Base-by-base conservation (phyloP, 148 eudicot genomes). In the Gaultheria prostrata region DNA sequence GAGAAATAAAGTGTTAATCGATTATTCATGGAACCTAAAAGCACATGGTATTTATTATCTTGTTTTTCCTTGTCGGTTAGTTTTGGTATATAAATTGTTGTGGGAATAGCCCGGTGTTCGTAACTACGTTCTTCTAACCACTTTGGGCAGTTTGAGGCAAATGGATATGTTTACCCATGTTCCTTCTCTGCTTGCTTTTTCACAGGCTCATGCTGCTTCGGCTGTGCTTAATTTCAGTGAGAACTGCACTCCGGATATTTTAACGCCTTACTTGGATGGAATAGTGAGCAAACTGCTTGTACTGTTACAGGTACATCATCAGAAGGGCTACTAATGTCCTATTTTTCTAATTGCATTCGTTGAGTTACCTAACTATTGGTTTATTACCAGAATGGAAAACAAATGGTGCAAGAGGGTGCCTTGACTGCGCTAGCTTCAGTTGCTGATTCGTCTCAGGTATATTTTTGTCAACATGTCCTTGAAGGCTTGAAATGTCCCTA, bases 391-490 rank as follows among this genome's bases (percentile, higher is more conserved):
- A 92, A 95, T 82, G 94, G 95, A 72, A 95, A 95, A 89, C 98
- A 95, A 91, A 91, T 95, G 95, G 98, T 95, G 79, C 98, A 93
- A 91, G 98, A 95, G 85, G 98, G 98, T 85, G 94, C 98, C 82
- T 89, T 95, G 87, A 95, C 98, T 87, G 98, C 98, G 73, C 90
- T 95, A 86, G 98, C 98, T 78, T 95, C 98, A 59, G 98, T 95
- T 82, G 98, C 98, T 79, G 98, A 95, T 88, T 93, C 98, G 77
- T 95, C 98, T 82, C 98, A 95, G 93, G 98, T 92, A 88, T 48
- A 5, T 82, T 10, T 35, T 45, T 17, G 45, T 51, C 7, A 12
- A 6, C 35, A 45, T 18, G 48, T 59, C 3, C 35, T 78, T 49
- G 13, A 12, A 30, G 17, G 35, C 8, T 67, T 67, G 35, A 53